Evolutionary conservation across 352 stramenopile species (phyloP).

Genomic region (Phytophthora cryptogea): DNA sequence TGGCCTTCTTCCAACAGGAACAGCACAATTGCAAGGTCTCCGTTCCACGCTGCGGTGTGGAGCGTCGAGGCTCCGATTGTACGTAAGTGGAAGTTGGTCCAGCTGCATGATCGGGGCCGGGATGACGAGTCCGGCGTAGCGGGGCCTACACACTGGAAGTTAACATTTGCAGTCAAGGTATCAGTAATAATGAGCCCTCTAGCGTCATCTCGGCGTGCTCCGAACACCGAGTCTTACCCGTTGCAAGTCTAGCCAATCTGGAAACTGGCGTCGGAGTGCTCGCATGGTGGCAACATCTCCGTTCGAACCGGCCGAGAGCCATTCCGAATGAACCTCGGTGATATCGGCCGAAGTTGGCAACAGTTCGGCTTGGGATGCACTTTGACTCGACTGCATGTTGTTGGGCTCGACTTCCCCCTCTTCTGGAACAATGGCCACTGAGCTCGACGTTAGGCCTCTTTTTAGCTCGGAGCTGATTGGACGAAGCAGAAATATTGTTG

Average conservation of each 20-base stretch:
- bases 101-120: constrained; percentile 10
- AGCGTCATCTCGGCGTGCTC: not conserved
- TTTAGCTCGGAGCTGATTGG: constrained; percentile 1
- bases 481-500: not conserved
- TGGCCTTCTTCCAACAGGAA: constrained; percentile 22
- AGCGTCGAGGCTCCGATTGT: constrained; percentile 16
- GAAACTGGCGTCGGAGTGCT: constrained; percentile 8
- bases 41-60: constrained; percentile 17
- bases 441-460: not conserved
- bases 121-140: not conserved
- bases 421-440: constrained; percentile 1
- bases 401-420: constrained; percentile 1
- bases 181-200: not conserved
- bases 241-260: constrained; percentile 29
- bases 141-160: not conserved
- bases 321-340: constrained; percentile 18
- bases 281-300: constrained; percentile 25
- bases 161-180: not conserved
- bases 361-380: not conserved
- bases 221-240: too few relatives aligned
- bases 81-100: constrained; percentile 10
- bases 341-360: not conserved
- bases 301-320: constrained; percentile 21
- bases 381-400: not conserved
- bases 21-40: constrained; percentile 9